Evolutionary conservation across 2,329 filamentous ascomycete species (phyloP).

Genomic region (Monosporascus sp.): DNA sequence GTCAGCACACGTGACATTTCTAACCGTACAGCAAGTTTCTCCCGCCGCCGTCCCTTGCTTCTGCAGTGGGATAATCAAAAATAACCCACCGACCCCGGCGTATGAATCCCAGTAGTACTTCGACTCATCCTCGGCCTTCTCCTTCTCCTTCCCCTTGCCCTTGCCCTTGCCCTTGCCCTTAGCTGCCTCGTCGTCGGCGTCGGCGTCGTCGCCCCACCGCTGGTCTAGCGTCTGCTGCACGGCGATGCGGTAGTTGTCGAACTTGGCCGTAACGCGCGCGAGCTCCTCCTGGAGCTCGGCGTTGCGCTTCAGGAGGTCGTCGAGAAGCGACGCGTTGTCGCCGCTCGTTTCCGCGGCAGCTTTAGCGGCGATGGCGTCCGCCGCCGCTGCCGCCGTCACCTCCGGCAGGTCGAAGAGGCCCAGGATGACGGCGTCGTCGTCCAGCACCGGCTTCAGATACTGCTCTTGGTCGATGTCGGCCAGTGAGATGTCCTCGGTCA

Average conservation of each 20-base stretch:
- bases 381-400: slow-evolving; percentile 26
- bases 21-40: too few relatives aligned
- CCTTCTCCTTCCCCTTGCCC: slow-evolving; percentile 20
- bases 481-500: slow-evolving; percentile 54
- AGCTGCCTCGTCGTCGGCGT: slow-evolving; percentile 26
- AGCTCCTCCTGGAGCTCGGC: slow-evolving; percentile 56
- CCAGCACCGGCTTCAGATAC: slow-evolving; percentile 76
- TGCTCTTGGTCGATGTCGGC: slow-evolving; percentile 68
- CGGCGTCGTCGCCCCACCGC: slow-evolving; percentile 54
- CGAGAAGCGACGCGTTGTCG: slow-evolving; percentile 25
- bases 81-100: slow-evolving; percentile 48
- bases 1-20: not conserved
- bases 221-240: slow-evolving; percentile 63
- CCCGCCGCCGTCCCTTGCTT: too few relatives aligned
- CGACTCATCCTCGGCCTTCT: slow-evolving; percentile 31
- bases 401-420: slow-evolving; percentile 72
- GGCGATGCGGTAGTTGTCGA: slow-evolving; percentile 58
- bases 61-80: not conserved
- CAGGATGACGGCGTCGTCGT: slow-evolving; percentile 86
- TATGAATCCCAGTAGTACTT: slow-evolving; percentile 58
- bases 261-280: slow-evolving; percentile 53
- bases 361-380: slow-evolving; percentile 10
- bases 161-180: slow-evolving; percentile 16
- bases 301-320: slow-evolving; percentile 43
- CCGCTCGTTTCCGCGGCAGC: slow-evolving; percentile 12